Base-by-base conservation (phyloP, 164 flowering plant genomes). In the Buxus sempervirens region DNA sequence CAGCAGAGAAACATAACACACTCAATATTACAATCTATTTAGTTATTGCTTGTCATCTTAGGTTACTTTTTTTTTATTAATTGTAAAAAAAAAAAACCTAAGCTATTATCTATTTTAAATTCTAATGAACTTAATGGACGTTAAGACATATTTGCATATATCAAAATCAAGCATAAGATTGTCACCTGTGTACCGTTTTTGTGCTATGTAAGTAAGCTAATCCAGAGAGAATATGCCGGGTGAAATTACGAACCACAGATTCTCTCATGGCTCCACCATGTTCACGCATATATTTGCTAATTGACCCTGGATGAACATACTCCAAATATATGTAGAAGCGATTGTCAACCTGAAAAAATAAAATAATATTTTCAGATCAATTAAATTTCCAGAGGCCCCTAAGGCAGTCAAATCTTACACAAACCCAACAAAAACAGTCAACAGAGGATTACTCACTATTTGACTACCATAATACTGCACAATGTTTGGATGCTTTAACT, bases 401-500 rank as follows among this genome's bases (percentile, higher is more conserved):
- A 16, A 54, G 24, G 48, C 38, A 41, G 36, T 60, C 67, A 32
- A 65, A 49, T 12, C 10, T 27, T 0, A 36, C n/a, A 1, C 14
- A 32, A 6, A 19, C 62, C 1, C 38, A 45, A 45, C 38, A 32
- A 26, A n/a, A 69, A 63, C 22, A 51, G 5, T 54, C 54, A 65
- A 55, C 16, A n/a, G 20, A 55, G 23, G 65, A 63, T 57, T 14
- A 77, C 96, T 82, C 68, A 95, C 99, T 70, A 84, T 82, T 84
- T 92, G 95, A 82, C 99, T 90, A 64, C 99, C 99, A 86, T 84
- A 92, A 75, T 95, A 95, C 82, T 88, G 98, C 73, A 95, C 98
- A 62, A 95, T 95, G 69, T 95, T 95, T 72, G 87, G 96, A 79
- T 95, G 99, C 79, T 93, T 80, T 60, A 95, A 82, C 55, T 86